Conservation (phyloP, 805 yeast species). For the Cyberlindnera suaveolens region DNA sequence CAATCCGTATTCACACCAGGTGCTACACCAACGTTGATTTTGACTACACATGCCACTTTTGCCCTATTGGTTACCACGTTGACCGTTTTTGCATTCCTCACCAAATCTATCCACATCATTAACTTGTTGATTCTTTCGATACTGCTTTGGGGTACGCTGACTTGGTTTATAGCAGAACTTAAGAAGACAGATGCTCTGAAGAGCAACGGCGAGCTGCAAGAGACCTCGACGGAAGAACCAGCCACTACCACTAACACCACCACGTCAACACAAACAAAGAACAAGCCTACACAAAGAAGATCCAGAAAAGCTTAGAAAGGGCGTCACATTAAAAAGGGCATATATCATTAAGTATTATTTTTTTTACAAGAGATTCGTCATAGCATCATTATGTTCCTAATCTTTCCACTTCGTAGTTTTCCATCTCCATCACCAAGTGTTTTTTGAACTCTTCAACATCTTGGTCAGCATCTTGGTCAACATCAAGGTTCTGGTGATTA, state of each 20-base stretch:
- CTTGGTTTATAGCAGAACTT: conserved; percentile 84
- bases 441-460: conserved; percentile 20
- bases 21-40: conserved; percentile 79
- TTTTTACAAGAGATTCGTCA: background rate
- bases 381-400: background rate
- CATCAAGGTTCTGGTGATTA: background rate
- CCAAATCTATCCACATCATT: conserved; percentile 57
- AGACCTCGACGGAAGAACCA: conserved; percentile 16
- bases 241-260: background rate
- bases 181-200: conserved; percentile 30
- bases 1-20: conserved; percentile 91
- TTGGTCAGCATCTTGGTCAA: conserved; percentile 14
- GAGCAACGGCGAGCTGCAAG: conserved; percentile 17
- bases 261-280: background rate
- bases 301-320: conserved; percentile 9
- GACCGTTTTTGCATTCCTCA: conserved; percentile 48
- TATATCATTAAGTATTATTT: background rate
- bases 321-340: conserved; percentile 1
- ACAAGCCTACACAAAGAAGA: conserved; percentile 5
- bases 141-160: conserved; percentile 68
- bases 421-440: conserved; percentile 18
- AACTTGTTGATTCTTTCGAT: conserved; percentile 49
- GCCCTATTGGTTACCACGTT: conserved; percentile 54
- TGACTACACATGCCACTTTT: conserved; percentile 85
- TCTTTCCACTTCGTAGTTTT: conserved; percentile 17